Evolutionary conservation across 768 basidiomycete species (phyloP).

Genomic region (Gymnopilus dilepis): DNA sequence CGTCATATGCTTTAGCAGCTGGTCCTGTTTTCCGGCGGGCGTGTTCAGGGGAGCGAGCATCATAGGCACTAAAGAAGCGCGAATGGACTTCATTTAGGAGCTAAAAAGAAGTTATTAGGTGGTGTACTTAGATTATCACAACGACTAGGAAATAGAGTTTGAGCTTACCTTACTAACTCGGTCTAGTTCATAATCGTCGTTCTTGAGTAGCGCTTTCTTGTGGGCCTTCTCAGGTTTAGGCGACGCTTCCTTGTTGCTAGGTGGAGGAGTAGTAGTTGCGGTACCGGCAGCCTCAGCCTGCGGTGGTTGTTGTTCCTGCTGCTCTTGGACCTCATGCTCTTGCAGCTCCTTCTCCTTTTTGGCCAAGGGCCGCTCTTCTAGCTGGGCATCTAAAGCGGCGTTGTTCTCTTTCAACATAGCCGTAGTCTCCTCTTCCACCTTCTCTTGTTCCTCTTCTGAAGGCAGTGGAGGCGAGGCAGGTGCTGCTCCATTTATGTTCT

Average conservation of each 20-base stretch:
- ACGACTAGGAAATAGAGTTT: neutral
- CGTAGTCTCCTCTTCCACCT: conserved; percentile 49
- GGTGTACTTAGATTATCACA: neutral
- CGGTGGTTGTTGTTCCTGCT: conserved; percentile 24
- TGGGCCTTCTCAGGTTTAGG: conserved; percentile 49
- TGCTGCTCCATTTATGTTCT: conserved; percentile 18
- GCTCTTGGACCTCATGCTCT: conserved; percentile 44
- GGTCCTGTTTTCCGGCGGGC: conserved; percentile 32
- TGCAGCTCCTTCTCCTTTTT: conserved; percentile 85
- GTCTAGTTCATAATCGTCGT: conserved; percentile 83
- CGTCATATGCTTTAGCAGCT: conserved; percentile 60
- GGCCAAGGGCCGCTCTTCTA: conserved; percentile 85
- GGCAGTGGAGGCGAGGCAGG: conserved; percentile 11
- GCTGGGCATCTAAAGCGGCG: conserved; percentile 79
- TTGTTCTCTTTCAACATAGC: conserved; percentile 73
- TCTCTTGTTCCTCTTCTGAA: conserved; percentile 36
- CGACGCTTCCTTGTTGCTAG: conserved; percentile 20
- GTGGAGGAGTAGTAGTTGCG: neutral
- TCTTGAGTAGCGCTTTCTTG: conserved; percentile 82
- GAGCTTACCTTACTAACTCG: conserved; percentile 70
- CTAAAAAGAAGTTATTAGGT: conserved; percentile 41
- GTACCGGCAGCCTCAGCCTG: conserved; percentile 21
- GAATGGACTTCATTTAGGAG: conserved; percentile 82
- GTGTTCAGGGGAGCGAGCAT: conserved; percentile 41
- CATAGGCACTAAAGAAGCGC: conserved; percentile 76